Evolutionary conservation across 83 land plant genomes (phyloP).

Genomic region (Diphasiastrum complanatum): DNA sequence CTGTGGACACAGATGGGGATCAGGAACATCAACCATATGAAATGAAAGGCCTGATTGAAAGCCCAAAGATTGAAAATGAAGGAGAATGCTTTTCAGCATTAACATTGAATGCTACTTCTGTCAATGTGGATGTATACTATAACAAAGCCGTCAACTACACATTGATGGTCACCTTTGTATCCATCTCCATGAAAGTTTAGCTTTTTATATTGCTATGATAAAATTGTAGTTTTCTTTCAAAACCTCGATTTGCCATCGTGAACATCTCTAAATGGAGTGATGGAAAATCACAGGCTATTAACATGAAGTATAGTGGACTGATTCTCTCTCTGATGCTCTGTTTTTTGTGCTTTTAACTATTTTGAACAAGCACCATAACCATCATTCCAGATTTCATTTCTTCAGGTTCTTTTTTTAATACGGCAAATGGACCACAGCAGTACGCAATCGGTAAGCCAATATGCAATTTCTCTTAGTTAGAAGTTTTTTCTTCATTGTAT

Average conservation of each 20-base stretch:
- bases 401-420: slow-evolving; percentile 83
- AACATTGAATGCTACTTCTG: slow-evolving; percentile 79
- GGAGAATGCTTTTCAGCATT: slow-evolving; percentile 84
- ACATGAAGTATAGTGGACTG: no score
- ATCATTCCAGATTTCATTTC: slow-evolving; percentile 63
- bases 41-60: slow-evolving; percentile 81
- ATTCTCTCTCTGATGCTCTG: neutral
- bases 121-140: slow-evolving; percentile 84
- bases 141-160: slow-evolving; percentile 97
- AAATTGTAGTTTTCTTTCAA: no score
- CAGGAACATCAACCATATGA: slow-evolving; percentile 56
- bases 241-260: no score
- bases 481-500: no score
- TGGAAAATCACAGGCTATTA: no score
- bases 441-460: slow-evolving; percentile 62
- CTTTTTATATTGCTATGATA: neutral
- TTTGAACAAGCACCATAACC: slow-evolving; percentile 33
- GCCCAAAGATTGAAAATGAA: slow-evolving; percentile 66
- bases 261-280: no score
- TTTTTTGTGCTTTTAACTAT: slow-evolving; percentile 2
- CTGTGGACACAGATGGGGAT: slow-evolving; percentile 40
- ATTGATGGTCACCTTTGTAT: slow-evolving; percentile 99
- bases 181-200: slow-evolving; percentile 32
- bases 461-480: no score
- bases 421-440: slow-evolving; percentile 98